Evolutionary conservation across 768 basidiomycete genomes (phyloP), one percentile per base, ranked within the genome.

Genomic region (Termitomyces sp.): DNA sequence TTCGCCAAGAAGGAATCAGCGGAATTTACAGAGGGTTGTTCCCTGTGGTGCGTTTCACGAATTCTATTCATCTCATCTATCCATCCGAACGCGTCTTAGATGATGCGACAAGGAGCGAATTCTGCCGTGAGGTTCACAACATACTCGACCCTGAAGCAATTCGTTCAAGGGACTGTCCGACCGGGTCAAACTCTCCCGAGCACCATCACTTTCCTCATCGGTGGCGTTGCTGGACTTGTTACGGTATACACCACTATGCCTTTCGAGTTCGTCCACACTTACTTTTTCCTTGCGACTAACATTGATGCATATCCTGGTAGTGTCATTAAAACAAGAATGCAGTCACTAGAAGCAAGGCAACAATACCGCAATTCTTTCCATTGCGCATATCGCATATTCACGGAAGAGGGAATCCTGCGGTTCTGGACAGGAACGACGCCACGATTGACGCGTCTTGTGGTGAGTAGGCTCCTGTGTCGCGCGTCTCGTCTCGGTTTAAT

Each of bases 341-440:
- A 99, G 71, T 87, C 92, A 5, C 79, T 99, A 10, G 81, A 83
- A 56, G 97, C 96, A 0, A 78, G 83, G 10, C 72, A 78, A 24
- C 87, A 94, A 59, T 99, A 98, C 69, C 84, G 87, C 38, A 98
- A 99, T 67, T 87, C 94, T 3, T 90, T 98, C 75, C 94, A 98
- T 65, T 98, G 96, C 64, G 95, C 87, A 5, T 96, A 97, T 67
- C 82, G 95, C 47, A 94, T 98, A 67, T 86, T 93, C 62, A 93
- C 87, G 0, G 96, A 98, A 70, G 94, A 98, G 66, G 97, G 97
- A 2, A 63, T 97, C 7, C 65, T 84, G n/a, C 81, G 89, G 50
- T 97, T 99, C 72, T 99, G 97, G 97, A 91, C 90, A 3, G 97
- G 97, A 2, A 94, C 96, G 7, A 96, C 95, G 4, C 97, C 97